Base-by-base conservation (phyloP, 2,329 filamentous ascomycete species). In the Cercospora zeae-maydis region DNA sequence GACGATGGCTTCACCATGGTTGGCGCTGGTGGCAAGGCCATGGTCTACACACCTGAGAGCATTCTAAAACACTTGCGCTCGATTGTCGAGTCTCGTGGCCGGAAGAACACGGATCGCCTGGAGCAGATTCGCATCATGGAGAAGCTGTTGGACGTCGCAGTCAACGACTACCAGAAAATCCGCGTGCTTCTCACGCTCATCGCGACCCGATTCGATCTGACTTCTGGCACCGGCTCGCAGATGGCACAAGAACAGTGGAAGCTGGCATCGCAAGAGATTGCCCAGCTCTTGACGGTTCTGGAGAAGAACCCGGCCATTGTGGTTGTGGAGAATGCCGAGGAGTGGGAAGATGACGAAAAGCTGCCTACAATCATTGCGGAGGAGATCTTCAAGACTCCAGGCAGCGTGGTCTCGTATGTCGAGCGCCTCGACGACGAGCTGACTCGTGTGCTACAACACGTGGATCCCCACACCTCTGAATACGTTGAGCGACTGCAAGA, bases 281-380 rank as follows among this genome's bases (percentile, higher is more conserved):
- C 85, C 13, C 83, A 83, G 53, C 85, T 99, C 31, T 83, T 99
- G 42, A 81, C 87, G 65, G 87, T 92, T 16, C 87, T 99, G 42
- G 91, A 96, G 77, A 79, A 84, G 64, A 91, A 91, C 80, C 83
- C 84, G 65, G 87, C 95, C 67, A 90, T 93, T 75, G 83, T 98
- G 57, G 91, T 99, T 53, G 83, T 95, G 14, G 95, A 99, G 80
- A 88, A 86, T 70, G 95, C 92, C 21, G 95, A 99, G 76, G 95
- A 99, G 79, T 98, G 95, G 95, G 95, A 99, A 71, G 95, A 99
- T 73, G 96, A 99, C 70, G 96, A 99, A 72, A 98, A 97, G 83
- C 85, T 88, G 42, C 95, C 95, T 13, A 83, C 83, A 33, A 82
- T 93, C 69, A 86, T 85, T 62, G 78, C 84, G 21, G 91, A 87